Evolutionary conservation across 2,329 filamentous ascomycete species (phyloP).

Genomic region (Escovopsis sp.): DNA sequence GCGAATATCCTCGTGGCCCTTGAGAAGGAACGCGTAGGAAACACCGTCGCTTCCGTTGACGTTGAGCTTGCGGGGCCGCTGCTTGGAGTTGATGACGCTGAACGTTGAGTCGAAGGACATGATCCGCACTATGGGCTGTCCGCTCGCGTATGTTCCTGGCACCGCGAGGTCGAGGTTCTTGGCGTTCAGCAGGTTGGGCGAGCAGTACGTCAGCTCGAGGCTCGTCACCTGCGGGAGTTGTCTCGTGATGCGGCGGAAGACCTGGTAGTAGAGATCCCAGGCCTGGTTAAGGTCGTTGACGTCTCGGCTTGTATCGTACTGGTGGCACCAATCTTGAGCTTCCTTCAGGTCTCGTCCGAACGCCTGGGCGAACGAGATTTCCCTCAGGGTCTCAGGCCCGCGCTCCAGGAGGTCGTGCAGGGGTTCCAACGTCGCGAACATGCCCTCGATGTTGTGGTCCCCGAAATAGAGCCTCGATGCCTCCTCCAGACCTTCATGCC

Average conservation of each 20-base stretch:
- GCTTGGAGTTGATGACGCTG: conserved; percentile 90
- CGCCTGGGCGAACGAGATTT: conserved; percentile 94
- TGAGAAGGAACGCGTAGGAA: conserved; percentile 77
- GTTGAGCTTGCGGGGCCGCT: conserved; percentile 79
- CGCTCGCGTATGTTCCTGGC: conserved; percentile 84
- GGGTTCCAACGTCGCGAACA: conserved; percentile 83
- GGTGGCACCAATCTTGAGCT: conserved; percentile 87
- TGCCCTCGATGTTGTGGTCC: conserved; percentile 92
- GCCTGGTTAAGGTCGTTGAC: conserved; percentile 92
- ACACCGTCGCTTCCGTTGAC: conserved; percentile 79
- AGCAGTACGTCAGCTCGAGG: conserved; percentile 91
- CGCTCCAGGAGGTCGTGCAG: conserved; percentile 82
- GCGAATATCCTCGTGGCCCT: conserved; percentile 98
- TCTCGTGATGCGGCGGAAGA: conserved; percentile 87
- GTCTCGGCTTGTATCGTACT: conserved; percentile 78
- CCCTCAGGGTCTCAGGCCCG: conserved; percentile 81
- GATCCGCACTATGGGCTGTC: conserved; percentile 65
- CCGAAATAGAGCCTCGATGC: conserved; percentile 94
- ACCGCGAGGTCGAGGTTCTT: conserved; percentile 82
- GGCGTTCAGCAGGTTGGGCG: conserved; percentile 76
- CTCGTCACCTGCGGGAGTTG: conserved; percentile 87
- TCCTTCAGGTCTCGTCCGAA: conserved; percentile 93
- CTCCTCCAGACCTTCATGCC: conserved; percentile 96
- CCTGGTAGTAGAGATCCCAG: conserved; percentile 98
- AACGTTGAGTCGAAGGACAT: conserved; percentile 80